Conservation (phyloP, 148 eudicot species). For the Talinum fruticosum region DNA sequence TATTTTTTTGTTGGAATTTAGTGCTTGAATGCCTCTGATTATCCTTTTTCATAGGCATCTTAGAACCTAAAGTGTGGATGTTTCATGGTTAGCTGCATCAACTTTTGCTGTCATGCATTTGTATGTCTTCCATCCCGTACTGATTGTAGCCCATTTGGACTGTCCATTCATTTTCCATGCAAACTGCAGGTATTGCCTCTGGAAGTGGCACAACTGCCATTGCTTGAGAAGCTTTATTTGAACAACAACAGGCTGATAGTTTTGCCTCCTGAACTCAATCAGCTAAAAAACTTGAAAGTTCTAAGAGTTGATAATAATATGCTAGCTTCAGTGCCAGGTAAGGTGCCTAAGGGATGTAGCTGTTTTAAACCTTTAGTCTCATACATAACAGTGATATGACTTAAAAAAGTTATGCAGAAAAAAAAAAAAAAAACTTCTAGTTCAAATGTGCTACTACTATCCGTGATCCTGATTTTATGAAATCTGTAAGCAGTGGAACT, state of each 20-base stretch:
- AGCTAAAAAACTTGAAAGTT: slow-evolving; percentile 79
- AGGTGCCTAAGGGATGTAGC: slow-evolving; percentile 13
- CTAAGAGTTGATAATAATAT: slow-evolving; percentile 79
- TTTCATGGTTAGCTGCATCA: background rate
- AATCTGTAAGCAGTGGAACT: slow-evolving; percentile 64
- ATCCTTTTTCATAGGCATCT: background rate
- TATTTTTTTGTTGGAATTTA: background rate
- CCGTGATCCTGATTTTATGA: slow-evolving; percentile 21
- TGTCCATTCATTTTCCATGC: background rate
- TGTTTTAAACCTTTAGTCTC: slow-evolving; percentile 7
- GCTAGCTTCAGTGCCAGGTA: slow-evolving; percentile 93
- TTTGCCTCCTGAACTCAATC: slow-evolving; percentile 89
- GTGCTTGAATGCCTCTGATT: background rate
- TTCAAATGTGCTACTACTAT: background rate
- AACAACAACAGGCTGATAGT: slow-evolving; percentile 74
- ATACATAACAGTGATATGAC: slow-evolving; percentile 8
- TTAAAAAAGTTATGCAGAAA: background rate
- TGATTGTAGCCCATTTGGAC: background rate
- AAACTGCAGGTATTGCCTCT: slow-evolving; percentile 71
- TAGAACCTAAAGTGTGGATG: background rate
- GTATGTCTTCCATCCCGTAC: background rate
- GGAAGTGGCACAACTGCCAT: slow-evolving; percentile 78
- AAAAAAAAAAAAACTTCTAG: background rate
- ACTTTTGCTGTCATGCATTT: background rate
- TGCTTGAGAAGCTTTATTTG: slow-evolving; percentile 86